These are phyloP conservation scores for Hibiscus trionum DNA, from an alignment of 345 rosid genomes.

Conservation along the genomic window DNA sequence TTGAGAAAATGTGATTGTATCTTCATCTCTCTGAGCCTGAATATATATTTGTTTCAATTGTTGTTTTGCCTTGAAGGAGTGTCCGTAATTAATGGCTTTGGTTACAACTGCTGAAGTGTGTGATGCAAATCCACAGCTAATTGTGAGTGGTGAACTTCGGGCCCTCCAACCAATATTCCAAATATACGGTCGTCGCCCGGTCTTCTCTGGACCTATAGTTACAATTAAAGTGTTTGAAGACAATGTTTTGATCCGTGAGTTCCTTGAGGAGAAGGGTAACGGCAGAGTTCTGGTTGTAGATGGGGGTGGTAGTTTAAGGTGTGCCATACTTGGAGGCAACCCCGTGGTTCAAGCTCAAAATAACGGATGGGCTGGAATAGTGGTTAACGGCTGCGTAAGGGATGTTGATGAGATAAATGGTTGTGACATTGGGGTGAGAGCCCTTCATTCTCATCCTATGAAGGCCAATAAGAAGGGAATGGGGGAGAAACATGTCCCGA, in stretches of 20 bases:
- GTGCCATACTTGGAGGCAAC: constrained; percentile 76
- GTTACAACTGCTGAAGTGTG: constrained; percentile 82
- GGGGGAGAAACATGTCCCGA: constrained; percentile 65
- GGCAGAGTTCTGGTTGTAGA: constrained; percentile 86
- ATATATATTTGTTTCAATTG: background rate
- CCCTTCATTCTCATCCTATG: constrained; percentile 74
- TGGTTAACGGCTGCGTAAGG: constrained; percentile 74
- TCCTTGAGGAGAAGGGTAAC: constrained; percentile 77
- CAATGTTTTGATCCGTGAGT: constrained; percentile 71
- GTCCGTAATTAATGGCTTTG: constrained; percentile 44
- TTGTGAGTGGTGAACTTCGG: constrained; percentile 66
- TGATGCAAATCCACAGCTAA: constrained; percentile 72
- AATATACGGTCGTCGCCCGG: constrained; percentile 72
- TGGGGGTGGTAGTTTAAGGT: constrained; percentile 71
- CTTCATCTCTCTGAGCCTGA: background rate
- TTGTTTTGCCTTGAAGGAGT: constrained; percentile 8
- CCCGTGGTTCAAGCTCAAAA: constrained; percentile 87
- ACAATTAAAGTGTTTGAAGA: constrained; percentile 82
- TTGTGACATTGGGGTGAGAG: constrained; percentile 81
- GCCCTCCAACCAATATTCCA: constrained; percentile 70
- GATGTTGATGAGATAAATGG: constrained; percentile 89
- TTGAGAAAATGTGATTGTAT: background rate
- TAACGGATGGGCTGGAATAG: constrained; percentile 85
- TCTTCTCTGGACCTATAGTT: constrained; percentile 65
- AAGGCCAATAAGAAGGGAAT: constrained; percentile 74